Percentiles rank a stretch among this genome's conserved stretches.
phyloP scores from a whole-genome alignment of 2,329 filamentous ascomycete genomes.

The Diaporthe eres region DNA sequence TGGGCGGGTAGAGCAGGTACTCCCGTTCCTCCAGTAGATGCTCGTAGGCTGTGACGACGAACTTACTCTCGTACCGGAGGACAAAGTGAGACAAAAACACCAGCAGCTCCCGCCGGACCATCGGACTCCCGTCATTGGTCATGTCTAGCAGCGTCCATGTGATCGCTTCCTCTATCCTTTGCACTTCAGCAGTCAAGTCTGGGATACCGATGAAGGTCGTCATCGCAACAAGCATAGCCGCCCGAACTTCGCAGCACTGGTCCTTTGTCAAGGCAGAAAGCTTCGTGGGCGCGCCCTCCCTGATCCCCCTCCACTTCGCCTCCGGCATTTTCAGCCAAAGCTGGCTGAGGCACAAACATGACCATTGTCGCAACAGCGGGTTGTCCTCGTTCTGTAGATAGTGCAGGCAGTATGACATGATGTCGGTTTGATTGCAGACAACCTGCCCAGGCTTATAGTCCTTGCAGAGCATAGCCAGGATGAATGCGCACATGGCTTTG shows the following conservation, averaged over 20 bases:
- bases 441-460: slow-evolving; percentile 92
- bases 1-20: slow-evolving; percentile 70
- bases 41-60: slow-evolving; percentile 92
- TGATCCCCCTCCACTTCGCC: slow-evolving; percentile 96
- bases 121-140: slow-evolving; percentile 92
- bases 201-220: slow-evolving; percentile 95
- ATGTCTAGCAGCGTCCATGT: slow-evolving; percentile 91
- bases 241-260: slow-evolving; percentile 90
- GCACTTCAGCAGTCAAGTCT: slow-evolving; percentile 91
- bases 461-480: slow-evolving; percentile 97
- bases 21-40: slow-evolving; percentile 88
- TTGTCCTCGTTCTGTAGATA: slow-evolving; percentile 91
- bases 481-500: slow-evolving; percentile 97
- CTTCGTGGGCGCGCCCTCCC: slow-evolving; percentile 85
- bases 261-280: slow-evolving; percentile 87
- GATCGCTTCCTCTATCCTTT: slow-evolving; percentile 90
- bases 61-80: slow-evolving; percentile 90
- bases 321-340: slow-evolving; percentile 92
- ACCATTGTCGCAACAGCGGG: slow-evolving; percentile 92
- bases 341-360: slow-evolving; percentile 94
- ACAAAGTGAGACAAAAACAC: slow-evolving; percentile 96
- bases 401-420: slow-evolving; percentile 88
- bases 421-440: slow-evolving; percentile 90
- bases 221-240: slow-evolving; percentile 93
- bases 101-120: slow-evolving; percentile 93